phyloP scores from a whole-genome alignment of 1,139 yeast genomes.

The Dujonia santamariae region DNA sequence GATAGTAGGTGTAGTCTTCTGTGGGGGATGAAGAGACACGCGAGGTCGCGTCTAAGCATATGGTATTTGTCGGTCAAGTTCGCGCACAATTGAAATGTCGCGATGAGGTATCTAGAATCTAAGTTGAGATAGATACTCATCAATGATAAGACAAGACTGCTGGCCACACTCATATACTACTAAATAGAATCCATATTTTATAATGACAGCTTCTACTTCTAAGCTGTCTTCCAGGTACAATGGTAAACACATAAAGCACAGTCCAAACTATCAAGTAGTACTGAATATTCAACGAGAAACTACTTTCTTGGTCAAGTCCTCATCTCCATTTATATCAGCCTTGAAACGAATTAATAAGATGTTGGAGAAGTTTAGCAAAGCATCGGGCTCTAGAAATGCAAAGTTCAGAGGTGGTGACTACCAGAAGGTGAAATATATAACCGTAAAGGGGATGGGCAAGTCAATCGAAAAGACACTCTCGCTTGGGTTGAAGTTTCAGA shows the following conservation, averaged over 20 bases:
- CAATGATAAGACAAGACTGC: not conserved
- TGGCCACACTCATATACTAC: not conserved
- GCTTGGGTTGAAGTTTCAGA: conserved; percentile 51
- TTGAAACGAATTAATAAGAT: conserved; percentile 53
- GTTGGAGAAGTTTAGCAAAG: conserved; percentile 34
- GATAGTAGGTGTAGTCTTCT: not conserved
- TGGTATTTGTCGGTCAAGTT: too few relatives aligned
- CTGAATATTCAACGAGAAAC: conserved; percentile 40
- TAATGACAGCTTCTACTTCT: not conserved
- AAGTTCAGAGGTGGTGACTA: conserved; percentile 39
- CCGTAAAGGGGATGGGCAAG: conserved; percentile 68
- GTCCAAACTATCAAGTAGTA: conserved; percentile 32
- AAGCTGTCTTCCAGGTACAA: conserved; percentile 4
- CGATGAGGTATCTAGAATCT: not conserved
- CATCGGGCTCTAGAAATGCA: conserved; percentile 20
- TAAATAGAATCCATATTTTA: not conserved
- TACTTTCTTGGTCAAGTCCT: conserved; percentile 51
- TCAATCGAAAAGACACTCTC: conserved; percentile 54
- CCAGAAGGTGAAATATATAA: conserved; percentile 40
- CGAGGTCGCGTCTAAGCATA: too few relatives aligned
- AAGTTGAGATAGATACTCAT: not conserved
- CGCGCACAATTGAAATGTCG: too few relatives aligned
- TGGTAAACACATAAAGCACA: conserved; percentile 45
- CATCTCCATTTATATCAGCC: conserved; percentile 63
- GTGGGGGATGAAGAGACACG: not conserved